Base-by-base conservation (phyloP, 2,329 filamentous ascomycete genomes). In the Eutypella sp. region DNA sequence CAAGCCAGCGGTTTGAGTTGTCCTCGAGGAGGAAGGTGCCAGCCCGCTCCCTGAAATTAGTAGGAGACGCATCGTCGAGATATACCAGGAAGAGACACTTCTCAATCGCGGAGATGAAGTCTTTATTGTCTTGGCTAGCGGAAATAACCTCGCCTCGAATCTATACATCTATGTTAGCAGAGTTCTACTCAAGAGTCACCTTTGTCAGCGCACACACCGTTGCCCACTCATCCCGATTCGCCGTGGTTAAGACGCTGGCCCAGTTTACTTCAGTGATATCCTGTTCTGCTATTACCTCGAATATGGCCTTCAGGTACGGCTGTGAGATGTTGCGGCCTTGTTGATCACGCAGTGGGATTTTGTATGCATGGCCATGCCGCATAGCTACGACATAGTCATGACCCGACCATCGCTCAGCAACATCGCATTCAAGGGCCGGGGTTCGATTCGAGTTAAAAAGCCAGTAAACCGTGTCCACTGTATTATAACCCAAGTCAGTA, bases 1-100 rank as follows among this genome's bases (percentile, higher is more conserved):
- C 48, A 9, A 48, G 42, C 48, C 48, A 50, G 19, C 48, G 42
- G 29, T 50, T 50, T 11, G 44, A 42, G 29, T 39, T 38, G 31
- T 50, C 48, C 22, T 44, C 46, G 9, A 41, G 31, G 36, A 48
- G 33, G n/a, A 43, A 41, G 23, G 36, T 29, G 11, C n/a, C 40
- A 20, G 29, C 34, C 4, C 39, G 36, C 20, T 48, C 46, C 20
- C 20, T 16, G 9, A 41, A 23, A n/a, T 42, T 50, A 13, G 47
- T 18, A 16, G 48, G 48, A n/a, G 16, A 6, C n/a, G 29, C 22
- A n/a, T 48, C 39, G 20, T 50, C 48, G 5, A 50, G 19, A 39
- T 36, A 47, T 16, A 48, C 36, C 18, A 47, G 34, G n/a, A 48
- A 50, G 11, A 44, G 37, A 4, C 46, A 43, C 16, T 45, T n/a